Evolutionary conservation across 2,329 filamentous ascomycete species (phyloP).

Genomic region (Didymella pomorum): DNA sequence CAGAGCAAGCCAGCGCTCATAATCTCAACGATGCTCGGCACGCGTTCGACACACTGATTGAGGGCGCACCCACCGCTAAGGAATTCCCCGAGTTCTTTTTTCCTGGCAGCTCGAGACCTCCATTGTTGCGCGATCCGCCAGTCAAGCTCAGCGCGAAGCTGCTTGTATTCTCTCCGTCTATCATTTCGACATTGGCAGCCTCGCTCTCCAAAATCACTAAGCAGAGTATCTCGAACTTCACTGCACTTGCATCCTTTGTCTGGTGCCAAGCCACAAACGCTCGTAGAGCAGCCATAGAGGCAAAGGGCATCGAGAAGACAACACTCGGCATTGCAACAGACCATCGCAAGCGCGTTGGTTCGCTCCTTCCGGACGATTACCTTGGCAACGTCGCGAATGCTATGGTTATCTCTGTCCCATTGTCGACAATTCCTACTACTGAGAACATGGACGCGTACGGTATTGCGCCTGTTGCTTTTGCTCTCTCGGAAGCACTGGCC

Average conservation of each 20-base stretch:
- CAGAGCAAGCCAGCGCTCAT: background rate
- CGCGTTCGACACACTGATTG: constrained; percentile 3
- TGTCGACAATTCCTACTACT: background rate
- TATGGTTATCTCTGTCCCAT: constrained; percentile 7
- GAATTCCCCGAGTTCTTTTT: constrained; percentile 6
- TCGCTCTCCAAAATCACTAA: constrained; percentile 3
- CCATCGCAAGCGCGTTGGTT: constrained; percentile 9
- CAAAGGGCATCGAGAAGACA: constrained; percentile 10
- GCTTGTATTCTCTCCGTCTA: background rate
- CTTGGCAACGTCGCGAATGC: constrained; percentile 22
- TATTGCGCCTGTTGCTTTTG: constrained; percentile 8
- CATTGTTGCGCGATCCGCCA: constrained; percentile 1
- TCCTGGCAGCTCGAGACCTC: background rate
- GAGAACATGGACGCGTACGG: background rate
- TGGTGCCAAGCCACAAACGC: constrained; percentile 33
- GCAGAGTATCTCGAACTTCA: constrained; percentile 23
- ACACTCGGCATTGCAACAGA: constrained; percentile 26
- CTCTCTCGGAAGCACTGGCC: background rate
- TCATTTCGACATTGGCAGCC: background rate
- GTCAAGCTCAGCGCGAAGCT: constrained; percentile 9
- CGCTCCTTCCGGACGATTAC: constrained; percentile 8
- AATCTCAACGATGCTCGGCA: background rate
- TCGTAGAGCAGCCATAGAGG: constrained; percentile 9
- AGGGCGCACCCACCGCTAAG: background rate
- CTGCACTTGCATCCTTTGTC: constrained; percentile 27